These are phyloP conservation scores for Metschnikowia sp. DNA, from an alignment of 805 yeast species.

Conservation along the genomic window DNA sequence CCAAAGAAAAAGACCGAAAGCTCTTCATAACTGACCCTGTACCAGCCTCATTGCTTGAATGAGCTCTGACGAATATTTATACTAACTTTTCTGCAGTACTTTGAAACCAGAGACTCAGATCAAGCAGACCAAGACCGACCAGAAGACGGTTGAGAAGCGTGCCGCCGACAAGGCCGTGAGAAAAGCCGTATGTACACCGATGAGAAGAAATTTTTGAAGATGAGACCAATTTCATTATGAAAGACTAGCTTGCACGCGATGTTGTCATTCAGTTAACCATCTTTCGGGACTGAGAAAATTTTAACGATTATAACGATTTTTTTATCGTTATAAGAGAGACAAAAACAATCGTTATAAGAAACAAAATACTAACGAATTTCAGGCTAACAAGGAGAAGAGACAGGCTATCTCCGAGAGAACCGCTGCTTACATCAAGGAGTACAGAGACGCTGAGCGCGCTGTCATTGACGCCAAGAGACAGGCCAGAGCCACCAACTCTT, in stretches of 20 bases:
- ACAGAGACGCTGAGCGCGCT: slow-evolving; percentile 89
- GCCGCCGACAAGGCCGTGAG: slow-evolving; percentile 78
- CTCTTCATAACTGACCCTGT: not conserved
- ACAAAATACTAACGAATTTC: slow-evolving; percentile 10
- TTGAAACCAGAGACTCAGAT: slow-evolving; percentile 81
- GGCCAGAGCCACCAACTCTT: slow-evolving; percentile 90
- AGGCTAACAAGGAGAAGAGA: slow-evolving; percentile 50
- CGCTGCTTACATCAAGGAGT: slow-evolving; percentile 94
- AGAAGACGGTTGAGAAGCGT: slow-evolving; percentile 71
- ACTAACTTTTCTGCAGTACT: slow-evolving; percentile 30
- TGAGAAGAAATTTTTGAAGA: slow-evolving; percentile 41
- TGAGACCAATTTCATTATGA: slow-evolving; percentile 41
- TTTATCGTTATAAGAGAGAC: not conserved
- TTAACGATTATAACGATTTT: not conserved
- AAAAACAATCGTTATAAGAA: not conserved
- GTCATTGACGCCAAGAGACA: slow-evolving; percentile 83
- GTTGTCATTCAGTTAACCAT: slow-evolving; percentile 77
- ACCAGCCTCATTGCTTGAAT: not conserved
- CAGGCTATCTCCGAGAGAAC: slow-evolving; percentile 86
- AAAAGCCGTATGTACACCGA: slow-evolving; percentile 65
- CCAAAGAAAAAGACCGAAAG: not conserved
- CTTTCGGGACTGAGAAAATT: slow-evolving; percentile 73
- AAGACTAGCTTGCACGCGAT: slow-evolving; percentile 65
- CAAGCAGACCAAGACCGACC: slow-evolving; percentile 77
- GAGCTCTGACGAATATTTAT: not conserved